Conservation (phyloP, 306 rosid species). For the Elaeagnus macrophylla region DNA sequence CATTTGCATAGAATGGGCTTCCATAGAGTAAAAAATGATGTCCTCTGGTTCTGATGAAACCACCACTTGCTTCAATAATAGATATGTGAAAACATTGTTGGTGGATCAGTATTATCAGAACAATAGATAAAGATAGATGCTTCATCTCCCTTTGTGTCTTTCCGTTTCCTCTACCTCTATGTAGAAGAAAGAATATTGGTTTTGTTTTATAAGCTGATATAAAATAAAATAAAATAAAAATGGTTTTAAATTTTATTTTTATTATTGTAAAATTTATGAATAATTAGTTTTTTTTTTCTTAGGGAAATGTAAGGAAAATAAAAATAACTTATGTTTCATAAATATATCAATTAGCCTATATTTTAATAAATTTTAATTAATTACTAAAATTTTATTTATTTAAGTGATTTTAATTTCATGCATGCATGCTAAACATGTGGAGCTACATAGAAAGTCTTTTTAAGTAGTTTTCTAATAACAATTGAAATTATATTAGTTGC, state of each 20-base stretch:
- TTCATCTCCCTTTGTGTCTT: slow-evolving; percentile 39
- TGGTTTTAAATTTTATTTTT: too few relatives aligned
- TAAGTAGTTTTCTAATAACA: too few relatives aligned
- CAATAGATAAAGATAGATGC: slow-evolving; percentile 31
- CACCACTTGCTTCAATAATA: slow-evolving; percentile 51
- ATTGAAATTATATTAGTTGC: too few relatives aligned
- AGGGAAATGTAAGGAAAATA: background rate
- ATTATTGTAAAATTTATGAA: too few relatives aligned
- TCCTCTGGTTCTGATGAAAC: slow-evolving; percentile 65
- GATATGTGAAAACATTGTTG: slow-evolving; percentile 21
- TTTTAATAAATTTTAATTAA: too few relatives aligned
- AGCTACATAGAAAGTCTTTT: too few relatives aligned
- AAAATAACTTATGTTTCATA: too few relatives aligned
- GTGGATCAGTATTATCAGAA: slow-evolving; percentile 36
- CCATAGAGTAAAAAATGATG: slow-evolving; percentile 61
- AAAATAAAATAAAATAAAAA: slow-evolving; percentile 7
- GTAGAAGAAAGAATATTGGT: slow-evolving; percentile 8
- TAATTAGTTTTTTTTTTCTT: too few relatives aligned
- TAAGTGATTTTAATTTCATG: too few relatives aligned
- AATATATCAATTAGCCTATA: too few relatives aligned
- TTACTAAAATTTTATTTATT: too few relatives aligned
- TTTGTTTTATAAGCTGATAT: background rate
- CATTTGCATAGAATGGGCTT: slow-evolving; percentile 71
- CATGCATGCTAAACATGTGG: too few relatives aligned
- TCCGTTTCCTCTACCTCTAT: background rate